Percentiles rank a stretch among this genome's conserved stretches.
phyloP scores from a whole-genome alignment of 768 basidiomycete species.

The Amanita rimosa region DNA sequence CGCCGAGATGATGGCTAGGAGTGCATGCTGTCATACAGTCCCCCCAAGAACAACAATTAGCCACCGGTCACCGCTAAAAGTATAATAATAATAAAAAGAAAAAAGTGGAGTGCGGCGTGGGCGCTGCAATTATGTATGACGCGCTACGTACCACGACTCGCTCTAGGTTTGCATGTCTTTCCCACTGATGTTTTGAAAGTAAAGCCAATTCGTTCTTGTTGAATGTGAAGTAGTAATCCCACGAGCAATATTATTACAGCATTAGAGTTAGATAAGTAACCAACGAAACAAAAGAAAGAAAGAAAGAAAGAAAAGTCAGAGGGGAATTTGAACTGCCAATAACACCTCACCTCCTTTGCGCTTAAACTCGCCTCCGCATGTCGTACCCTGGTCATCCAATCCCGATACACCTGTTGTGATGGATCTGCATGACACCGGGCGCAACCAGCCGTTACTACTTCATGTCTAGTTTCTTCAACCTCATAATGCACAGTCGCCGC shows the following conservation, averaged over 20 bases:
- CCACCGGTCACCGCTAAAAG: too few species aligned
- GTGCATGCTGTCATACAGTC: too few species aligned
- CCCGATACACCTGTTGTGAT: conserved; percentile 20
- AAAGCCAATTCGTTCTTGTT: conserved; percentile 30
- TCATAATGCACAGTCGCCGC: background rate
- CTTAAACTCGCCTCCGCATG: conserved; percentile 52
- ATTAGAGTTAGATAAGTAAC: too few species aligned
- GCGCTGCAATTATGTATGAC: background rate
- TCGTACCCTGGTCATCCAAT: conserved; percentile 60
- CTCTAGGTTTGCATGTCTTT: conserved; percentile 39
- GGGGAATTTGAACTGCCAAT: too few species aligned
- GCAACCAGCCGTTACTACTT: background rate
- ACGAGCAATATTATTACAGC: conserved; percentile 8
- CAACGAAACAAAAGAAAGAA: too few species aligned
- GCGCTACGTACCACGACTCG: conserved; percentile 4
- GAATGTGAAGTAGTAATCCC: too few species aligned
- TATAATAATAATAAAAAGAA: too few species aligned
- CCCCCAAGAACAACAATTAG: too few species aligned
- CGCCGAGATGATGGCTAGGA: conserved; percentile 22
- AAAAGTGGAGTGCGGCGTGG: too few species aligned
- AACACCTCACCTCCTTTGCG: conserved; percentile 30
- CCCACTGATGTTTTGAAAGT: conserved; percentile 30
- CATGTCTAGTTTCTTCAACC: background rate
- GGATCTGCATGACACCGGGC: conserved; percentile 16
- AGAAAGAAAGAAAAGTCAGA: too few species aligned